phyloP scores from a whole-genome alignment of 108 stramenopile genomes.

The Thalassiosira profunda region DNA sequence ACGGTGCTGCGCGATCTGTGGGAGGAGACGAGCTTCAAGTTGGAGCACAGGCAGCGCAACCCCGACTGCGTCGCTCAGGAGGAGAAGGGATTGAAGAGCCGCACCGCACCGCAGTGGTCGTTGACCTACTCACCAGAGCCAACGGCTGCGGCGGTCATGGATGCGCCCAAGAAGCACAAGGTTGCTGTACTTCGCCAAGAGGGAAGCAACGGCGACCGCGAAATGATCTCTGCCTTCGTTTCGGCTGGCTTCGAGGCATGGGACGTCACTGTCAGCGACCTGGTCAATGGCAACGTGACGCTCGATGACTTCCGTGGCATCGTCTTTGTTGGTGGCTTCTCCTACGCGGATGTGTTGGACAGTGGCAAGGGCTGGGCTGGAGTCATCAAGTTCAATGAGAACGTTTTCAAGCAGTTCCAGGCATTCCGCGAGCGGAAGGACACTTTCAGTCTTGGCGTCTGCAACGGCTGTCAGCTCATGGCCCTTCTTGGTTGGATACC shows the following conservation, averaged over 20 bases:
- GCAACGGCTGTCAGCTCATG: conserved; percentile 99
- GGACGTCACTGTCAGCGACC: conserved; percentile 95
- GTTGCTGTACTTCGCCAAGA: conserved; percentile 98
- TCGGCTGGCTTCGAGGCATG: conserved; percentile 97
- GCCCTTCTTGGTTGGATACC: conserved; percentile 99
- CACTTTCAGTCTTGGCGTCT: conserved; percentile 99
- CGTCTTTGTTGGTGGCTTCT: conserved; percentile 98
- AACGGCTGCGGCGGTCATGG: conserved; percentile 74
- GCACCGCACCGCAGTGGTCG: conserved; percentile 87
- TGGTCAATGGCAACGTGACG: conserved; percentile 75
- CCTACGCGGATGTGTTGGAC: conserved; percentile 98
- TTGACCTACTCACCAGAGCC: conserved; percentile 80
- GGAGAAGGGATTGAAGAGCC: conserved; percentile 81
- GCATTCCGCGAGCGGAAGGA: conserved; percentile 91
- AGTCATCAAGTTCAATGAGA: conserved; percentile 96
- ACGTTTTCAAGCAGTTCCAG: conserved; percentile 94
- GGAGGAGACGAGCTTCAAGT: conserved; percentile 98
- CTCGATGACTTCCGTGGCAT: conserved; percentile 94
- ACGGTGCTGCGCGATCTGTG: conserved; percentile 94
- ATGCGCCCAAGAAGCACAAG: conserved; percentile 79
- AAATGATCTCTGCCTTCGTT: conserved; percentile 97
- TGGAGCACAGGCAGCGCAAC: conserved; percentile 96
- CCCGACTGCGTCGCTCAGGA: conserved; percentile 94
- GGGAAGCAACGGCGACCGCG: conserved; percentile 99
- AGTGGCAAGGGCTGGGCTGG: conserved; percentile 99